Evolutionary conservation across 2,329 filamentous ascomycete species (phyloP), one percentile per base, ranked within the genome.

Genomic region (Davidsoniella eucalypti): DNA sequence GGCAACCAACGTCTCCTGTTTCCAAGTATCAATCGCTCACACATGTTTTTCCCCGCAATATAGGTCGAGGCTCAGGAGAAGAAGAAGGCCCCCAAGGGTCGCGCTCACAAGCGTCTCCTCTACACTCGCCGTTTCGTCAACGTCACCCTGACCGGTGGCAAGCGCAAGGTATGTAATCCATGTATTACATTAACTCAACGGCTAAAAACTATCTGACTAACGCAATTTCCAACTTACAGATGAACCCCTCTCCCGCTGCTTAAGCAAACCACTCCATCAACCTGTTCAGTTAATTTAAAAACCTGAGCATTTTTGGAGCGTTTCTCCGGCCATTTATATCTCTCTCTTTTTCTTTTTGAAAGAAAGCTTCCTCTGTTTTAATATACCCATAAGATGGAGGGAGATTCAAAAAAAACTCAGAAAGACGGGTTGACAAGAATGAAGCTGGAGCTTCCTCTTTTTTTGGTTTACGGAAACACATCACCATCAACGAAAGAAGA

Each of bases 101-200:
- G 90, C 67, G 90, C 90, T 62, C 87, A 92, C 75, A 96, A 96
- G 87, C 81, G 90, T 66, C 81, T 93, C 69, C 81, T 79, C 69
- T 95, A 95, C 80, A 94, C 87, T 63, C 84, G 90, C 69, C 87
- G 90, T 65, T 96, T 96, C 76, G 88, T 96, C 62, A 95, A 96
- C 74, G 87, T 96, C 67, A 92, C 86, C 65, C 78, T 94, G 72
- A 93, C 88, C 59, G 88, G 87, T 70, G 90, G 90, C 75, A 96
- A 96, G 88, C 79, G 90, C 72, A 95, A 95, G 87, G 87, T 92
- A 56, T 8, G 52, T 38, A 21, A 21, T 33, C 26, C 4, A 7
- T 14, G 3, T 10, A 9, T 16, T 9, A 3, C 5, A 17, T 50
- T 4, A 40, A 9, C 7, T n/a, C 18, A 14, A 5, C 10, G 5